Evolutionary conservation across 139 green algal species (phyloP).

Genomic region (Closterium sp.): DNA sequence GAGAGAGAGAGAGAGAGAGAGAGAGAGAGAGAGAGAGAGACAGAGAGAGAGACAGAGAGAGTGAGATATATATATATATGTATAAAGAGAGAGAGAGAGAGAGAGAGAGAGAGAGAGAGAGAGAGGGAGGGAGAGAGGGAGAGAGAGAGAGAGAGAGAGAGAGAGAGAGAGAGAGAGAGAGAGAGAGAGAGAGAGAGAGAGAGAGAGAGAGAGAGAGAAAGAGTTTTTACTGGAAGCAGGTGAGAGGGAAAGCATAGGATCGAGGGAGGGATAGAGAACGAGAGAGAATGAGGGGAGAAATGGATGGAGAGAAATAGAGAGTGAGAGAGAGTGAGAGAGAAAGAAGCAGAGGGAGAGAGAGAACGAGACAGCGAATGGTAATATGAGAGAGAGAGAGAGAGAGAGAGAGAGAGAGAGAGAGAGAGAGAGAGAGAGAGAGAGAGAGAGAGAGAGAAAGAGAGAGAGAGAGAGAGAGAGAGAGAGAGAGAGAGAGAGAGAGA

Average conservation of each 20-base stretch:
- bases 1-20: background rate
- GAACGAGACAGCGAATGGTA: no score
- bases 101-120: background rate
- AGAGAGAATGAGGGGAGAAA: background rate
- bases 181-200: constrained; percentile 3
- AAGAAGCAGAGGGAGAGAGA: background rate
- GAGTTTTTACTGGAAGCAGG: background rate
- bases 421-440: constrained; percentile 12
- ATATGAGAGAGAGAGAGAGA: constrained; percentile 16
- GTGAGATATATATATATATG: background rate
- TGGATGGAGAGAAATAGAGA: background rate
- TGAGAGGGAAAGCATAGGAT: background rate
- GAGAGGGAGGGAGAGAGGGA: constrained; percentile 2
- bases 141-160: constrained; percentile 8
- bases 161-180: background rate
- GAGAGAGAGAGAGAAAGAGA: no score
- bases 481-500: no score
- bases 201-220: constrained; percentile 5
- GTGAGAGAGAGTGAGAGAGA: background rate
- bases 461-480: no score
- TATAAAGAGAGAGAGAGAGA: constrained; percentile 7
- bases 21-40: background rate
- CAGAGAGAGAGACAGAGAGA: background rate
- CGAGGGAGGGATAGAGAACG: background rate
- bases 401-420: constrained; percentile 28